Evolutionary conservation across 2,329 filamentous ascomycete genomes (phyloP), one percentile per base, ranked within the genome.

Genomic region (Rhexocercosporidium sp.): DNA sequence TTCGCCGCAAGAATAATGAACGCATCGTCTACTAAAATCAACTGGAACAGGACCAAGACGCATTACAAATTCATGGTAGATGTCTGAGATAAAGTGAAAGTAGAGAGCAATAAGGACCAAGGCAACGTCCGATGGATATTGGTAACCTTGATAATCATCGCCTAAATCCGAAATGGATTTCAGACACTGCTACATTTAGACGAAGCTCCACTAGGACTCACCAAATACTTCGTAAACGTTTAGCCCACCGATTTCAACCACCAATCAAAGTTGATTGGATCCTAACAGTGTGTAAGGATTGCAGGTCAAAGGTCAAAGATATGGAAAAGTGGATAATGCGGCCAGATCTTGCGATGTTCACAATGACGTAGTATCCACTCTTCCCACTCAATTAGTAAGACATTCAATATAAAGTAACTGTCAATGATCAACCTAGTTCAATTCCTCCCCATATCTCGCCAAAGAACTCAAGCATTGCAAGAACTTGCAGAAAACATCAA

Each of bases 91-190:
- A 11, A 20, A 22, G 44, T 18, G 22, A 5, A 22, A n/a, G 7
- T 11, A 20, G 22, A 4, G 44, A 25, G 20, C 12, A n/a, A 47
- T 3, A n/a, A 22, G 44, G 12, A 47, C 2, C 18, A 8, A 20
- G 16, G 22, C 5, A 22, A 20, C 44, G 7, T 3, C n/a, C 16
- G 22, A 20, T 12, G 8, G 5, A 44, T 47, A n/a, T 47, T 47
- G 11, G 37, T 20, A 7, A 46, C 27, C 57, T 60, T 60, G 57
- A 60, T 31, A 60, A 60, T 46, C 37, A 60, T 47, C 56, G 29
- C 56, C 37, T 59, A 59, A 29, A 7, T 59, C 34, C 20, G 56
- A 53, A 37, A 22, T 25, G 18, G 12, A 37, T 39, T 16, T 25
- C 14, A 3, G 31, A 18, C 18, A 57, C 29, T n/a, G n/a, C 49